Evolutionary conservation across 306 rosid genomes (phyloP).

Genomic region (Cucurbita maxima): DNA sequence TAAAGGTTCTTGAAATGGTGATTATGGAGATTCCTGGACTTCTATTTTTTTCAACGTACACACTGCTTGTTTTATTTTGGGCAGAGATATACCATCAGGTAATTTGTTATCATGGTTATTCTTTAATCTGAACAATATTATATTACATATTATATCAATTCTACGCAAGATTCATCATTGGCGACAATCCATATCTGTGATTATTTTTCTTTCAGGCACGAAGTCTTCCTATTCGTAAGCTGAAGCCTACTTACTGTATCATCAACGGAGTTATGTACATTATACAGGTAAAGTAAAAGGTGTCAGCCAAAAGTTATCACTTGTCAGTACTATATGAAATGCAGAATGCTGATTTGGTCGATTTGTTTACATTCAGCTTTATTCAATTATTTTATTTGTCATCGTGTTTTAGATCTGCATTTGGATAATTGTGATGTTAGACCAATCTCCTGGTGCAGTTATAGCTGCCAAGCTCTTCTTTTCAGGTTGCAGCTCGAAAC

Average conservation of each 20-base stretch:
- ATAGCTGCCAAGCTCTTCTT: conserved; percentile 50
- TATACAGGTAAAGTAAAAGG: conserved; percentile 31
- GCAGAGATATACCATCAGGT: conserved; percentile 84
- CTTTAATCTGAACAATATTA: background rate
- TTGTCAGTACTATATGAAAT: background rate
- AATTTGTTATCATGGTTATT: background rate
- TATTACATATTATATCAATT: background rate
- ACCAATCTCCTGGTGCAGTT: conserved; percentile 20
- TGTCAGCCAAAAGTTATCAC: background rate
- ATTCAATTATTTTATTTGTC: conserved; percentile 8
- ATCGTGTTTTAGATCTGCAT: conserved; percentile 34
- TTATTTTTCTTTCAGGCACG: conserved; percentile 40
- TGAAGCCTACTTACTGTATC: conserved; percentile 44
- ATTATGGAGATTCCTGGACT: conserved; percentile 72
- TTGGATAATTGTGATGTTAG: conserved; percentile 41
- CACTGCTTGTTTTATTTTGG: conserved; percentile 70
- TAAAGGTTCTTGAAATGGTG: conserved; percentile 46
- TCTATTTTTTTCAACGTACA: conserved; percentile 68
- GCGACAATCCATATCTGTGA: conserved; percentile 10
- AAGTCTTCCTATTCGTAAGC: conserved; percentile 48
- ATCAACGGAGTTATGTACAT: conserved; percentile 46
- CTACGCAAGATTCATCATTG: background rate
- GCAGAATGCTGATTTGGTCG: background rate
- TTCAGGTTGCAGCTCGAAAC: conserved; percentile 33
- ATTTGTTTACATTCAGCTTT: background rate